phyloP scores from a whole-genome alignment of 2,329 filamentous ascomycete species.

The Chalara sp. region DNA sequence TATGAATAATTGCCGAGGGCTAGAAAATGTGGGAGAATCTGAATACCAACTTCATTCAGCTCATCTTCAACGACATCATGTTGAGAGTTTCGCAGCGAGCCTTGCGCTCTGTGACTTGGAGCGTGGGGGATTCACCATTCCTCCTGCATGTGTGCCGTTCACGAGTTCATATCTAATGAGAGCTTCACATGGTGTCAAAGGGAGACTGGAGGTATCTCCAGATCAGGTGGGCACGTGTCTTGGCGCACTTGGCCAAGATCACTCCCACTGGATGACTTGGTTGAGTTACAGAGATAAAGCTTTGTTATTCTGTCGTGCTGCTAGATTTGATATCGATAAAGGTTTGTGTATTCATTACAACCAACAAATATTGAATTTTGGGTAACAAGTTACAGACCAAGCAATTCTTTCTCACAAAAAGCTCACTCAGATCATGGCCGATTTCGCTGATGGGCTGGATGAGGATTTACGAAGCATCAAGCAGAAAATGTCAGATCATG shows the following conservation, averaged over 20 bases:
- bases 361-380: background rate
- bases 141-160: conserved; percentile 43
- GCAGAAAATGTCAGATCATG: conserved; percentile 14
- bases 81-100: conserved; percentile 52
- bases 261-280: conserved; percentile 59
- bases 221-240: conserved; percentile 42
- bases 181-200: conserved; percentile 29
- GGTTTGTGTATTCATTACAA: conserved; percentile 26
- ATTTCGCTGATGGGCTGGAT: conserved; percentile 18
- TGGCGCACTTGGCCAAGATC: conserved; percentile 42
- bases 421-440: conserved; percentile 21
- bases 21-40: conserved; percentile 22
- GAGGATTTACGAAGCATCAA: conserved; percentile 17
- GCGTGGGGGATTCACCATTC: conserved; percentile 42
- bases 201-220: conserved; percentile 18
- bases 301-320: conserved; percentile 54
- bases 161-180: conserved; percentile 23
- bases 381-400: conserved; percentile 19
- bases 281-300: conserved; percentile 56
- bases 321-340: conserved; percentile 50
- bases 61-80: conserved; percentile 36
- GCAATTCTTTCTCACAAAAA: conserved; percentile 22
- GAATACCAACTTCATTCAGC: conserved; percentile 22
- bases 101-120: conserved; percentile 57
- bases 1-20: conserved; percentile 26